phyloP scores from a whole-genome alignment of 1,139 yeast species.

The Saccharomycopsis hybrid region DNA sequence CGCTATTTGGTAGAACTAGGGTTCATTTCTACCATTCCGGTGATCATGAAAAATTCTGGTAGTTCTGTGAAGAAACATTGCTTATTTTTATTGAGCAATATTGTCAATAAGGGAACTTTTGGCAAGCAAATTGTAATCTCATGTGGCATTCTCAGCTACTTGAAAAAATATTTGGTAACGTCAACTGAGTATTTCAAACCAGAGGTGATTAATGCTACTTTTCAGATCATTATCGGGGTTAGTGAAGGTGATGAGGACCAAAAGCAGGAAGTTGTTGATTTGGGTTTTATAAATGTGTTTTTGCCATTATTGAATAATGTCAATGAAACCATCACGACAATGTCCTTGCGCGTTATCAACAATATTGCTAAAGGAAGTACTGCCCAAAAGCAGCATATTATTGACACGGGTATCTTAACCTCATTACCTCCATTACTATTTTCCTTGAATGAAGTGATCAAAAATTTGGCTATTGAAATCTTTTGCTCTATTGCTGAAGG shows the following conservation, averaged over 20 bases:
- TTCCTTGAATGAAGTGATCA: conserved; percentile 19
- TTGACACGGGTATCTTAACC: conserved; percentile 19
- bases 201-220: conserved; percentile 20
- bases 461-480: conserved; percentile 13
- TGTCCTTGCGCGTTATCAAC: conserved; percentile 18
- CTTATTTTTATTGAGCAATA: conserved; percentile 18
- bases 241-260: conserved; percentile 17
- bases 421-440: conserved; percentile 20
- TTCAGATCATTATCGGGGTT: conserved; percentile 19
- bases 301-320: conserved; percentile 20
- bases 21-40: conserved; percentile 16
- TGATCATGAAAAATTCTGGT: conserved; percentile 18
- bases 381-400: conserved; percentile 18
- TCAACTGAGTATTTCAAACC: conserved; percentile 20
- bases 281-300: conserved; percentile 20
- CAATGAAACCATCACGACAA: conserved; percentile 21
- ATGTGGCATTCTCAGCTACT: conserved; percentile 19
- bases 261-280: conserved; percentile 18
- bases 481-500: conserved; percentile 18
- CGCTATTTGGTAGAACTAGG: conserved; percentile 19
- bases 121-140: conserved; percentile 19
- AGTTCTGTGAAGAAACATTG: conserved; percentile 21
- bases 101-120: conserved; percentile 10
- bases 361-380: conserved; percentile 17
- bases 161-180: conserved; percentile 19